A percentile compares a stretch with the other conserved stretches of the same genome.
Conservation (phyloP, 2,329 filamentous ascomycete species). For the Pseudonectria buxi region DNA sequence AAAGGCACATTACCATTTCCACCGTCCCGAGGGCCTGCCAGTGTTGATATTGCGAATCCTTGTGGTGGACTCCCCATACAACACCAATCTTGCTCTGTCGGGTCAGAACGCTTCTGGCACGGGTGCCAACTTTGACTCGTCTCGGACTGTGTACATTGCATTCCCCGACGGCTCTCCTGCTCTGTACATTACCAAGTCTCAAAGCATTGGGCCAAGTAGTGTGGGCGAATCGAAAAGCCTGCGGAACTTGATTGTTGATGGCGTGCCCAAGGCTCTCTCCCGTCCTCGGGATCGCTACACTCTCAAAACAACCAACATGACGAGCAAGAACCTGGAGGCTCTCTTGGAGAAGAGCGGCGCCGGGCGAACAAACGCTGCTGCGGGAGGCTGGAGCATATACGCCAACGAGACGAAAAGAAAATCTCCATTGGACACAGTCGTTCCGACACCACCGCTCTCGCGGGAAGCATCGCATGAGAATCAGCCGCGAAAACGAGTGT, state of each 20-base stretch:
- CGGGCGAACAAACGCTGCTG: conserved; percentile 62
- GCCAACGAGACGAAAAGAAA: conserved; percentile 52
- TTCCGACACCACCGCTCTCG: conserved; percentile 42
- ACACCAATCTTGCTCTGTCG: conserved; percentile 46
- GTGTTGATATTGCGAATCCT: conserved; percentile 72
- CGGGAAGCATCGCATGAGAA: conserved; percentile 22
- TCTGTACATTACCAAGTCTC: conserved; percentile 58
- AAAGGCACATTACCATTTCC: conserved; percentile 77
- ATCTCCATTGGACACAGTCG: conserved; percentile 47
- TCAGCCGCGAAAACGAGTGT: conserved; percentile 22
- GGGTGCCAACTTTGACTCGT: conserved; percentile 50
- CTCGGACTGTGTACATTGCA: conserved; percentile 69
- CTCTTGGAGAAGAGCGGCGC: conserved; percentile 64
- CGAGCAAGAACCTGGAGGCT: conserved; percentile 63
- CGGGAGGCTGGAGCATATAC: conserved; percentile 76
- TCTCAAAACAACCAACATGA: conserved; percentile 60
- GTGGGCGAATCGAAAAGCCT: conserved; percentile 55
- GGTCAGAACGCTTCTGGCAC: conserved; percentile 23
- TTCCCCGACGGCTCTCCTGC: conserved; percentile 76
- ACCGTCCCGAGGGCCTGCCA: conserved; percentile 61
- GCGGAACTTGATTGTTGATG: conserved; percentile 65
- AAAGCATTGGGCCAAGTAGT: conserved; percentile 34
- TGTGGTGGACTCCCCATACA: conserved; percentile 75
- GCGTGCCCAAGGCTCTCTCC: conserved; percentile 76
- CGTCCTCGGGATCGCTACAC: conserved; percentile 65